Evolutionary conservation across 176 grass and related monocot species (phyloP).

Genomic region (Lolium perenne): DNA sequence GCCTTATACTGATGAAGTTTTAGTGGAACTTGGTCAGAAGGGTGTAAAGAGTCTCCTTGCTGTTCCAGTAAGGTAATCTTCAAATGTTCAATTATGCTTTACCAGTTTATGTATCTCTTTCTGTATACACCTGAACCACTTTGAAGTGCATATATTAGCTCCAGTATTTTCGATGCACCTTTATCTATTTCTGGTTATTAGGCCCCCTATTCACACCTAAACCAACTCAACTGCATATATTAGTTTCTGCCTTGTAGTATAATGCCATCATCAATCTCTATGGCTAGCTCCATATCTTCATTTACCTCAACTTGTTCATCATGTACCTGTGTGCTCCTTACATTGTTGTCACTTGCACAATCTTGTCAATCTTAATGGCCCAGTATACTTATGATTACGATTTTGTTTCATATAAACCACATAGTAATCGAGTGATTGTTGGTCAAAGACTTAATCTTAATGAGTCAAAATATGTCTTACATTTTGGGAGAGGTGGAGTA

Average conservation of each 20-base stretch:
- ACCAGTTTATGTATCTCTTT: background rate
- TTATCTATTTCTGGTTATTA: background rate
- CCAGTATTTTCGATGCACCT: slow-evolving; percentile 1
- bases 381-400: background rate
- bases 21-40: slow-evolving; percentile 85
- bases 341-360: background rate
- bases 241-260: slow-evolving; percentile 10
- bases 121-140: no score
- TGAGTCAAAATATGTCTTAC: no score
- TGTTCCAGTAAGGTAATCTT: slow-evolving; percentile 88
- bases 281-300: background rate
- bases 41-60: slow-evolving; percentile 92
- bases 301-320: slow-evolving; percentile 12
- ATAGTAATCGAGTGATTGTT: no score
- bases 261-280: background rate
- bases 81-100: slow-evolving; percentile 22
- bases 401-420: background rate
- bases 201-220: background rate
- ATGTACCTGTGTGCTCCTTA: background rate
- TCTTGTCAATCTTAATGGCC: background rate
- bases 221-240: background rate
- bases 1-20: slow-evolving; percentile 94
- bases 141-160: no score
- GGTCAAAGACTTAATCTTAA: background rate
- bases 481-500: background rate